Base-by-base conservation (phyloP, 805 yeast species). In the Schizosaccharomyces octosporus region DNA sequence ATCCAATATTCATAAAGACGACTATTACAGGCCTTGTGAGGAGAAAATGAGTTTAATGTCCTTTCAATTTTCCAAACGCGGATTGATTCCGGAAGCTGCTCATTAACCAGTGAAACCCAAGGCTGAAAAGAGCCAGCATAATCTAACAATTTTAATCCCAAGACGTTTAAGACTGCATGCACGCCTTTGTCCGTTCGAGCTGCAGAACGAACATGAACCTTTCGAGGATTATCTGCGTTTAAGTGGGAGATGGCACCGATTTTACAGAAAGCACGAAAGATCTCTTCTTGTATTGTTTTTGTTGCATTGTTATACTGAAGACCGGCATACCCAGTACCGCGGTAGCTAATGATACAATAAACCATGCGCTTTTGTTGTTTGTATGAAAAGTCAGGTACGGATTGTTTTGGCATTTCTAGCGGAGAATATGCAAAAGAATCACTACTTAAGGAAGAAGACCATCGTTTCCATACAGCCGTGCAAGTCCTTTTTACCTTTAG, bases 291-390 rank as follows among this genome's bases (percentile, higher is more conserved):
- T 65, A 89, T 89, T 27, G 97, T 89, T 69, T 82, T 81, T 51
- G 80, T 80, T 21, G 89, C 94, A 1, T 95, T 94, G 69, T 88
- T 88, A 64, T 84, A 74, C 72, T 89, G 97, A 95, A 89, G 86
- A 6, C 97, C 97, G 70, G 86, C 93, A 72, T 88, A 89, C 0
- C 97, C 97, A 0, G 95, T 83, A 55, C 97, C 97, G 70, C 96
- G 89, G 73, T 89, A 89, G 4, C 97, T 97, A 65, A 89, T 76
- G 81, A 86, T 76, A 67, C 85, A 81, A 0, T 95, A 96, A 24
- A 88, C 95, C 69, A 90, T 89, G 67, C 81, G 79, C 76, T 89
- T 89, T 24, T 67, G 87, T 9, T 31, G 39, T 39, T 36, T 58
- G 4, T 11, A n/a, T 29, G 51, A 45, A 4, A 11, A 11, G 15